Evolutionary conservation across 1,284 basidiomycete genomes (phyloP), one percentile per base, ranked within the genome.

Genomic region (Cutaneotrichosporon cutaneum): DNA sequence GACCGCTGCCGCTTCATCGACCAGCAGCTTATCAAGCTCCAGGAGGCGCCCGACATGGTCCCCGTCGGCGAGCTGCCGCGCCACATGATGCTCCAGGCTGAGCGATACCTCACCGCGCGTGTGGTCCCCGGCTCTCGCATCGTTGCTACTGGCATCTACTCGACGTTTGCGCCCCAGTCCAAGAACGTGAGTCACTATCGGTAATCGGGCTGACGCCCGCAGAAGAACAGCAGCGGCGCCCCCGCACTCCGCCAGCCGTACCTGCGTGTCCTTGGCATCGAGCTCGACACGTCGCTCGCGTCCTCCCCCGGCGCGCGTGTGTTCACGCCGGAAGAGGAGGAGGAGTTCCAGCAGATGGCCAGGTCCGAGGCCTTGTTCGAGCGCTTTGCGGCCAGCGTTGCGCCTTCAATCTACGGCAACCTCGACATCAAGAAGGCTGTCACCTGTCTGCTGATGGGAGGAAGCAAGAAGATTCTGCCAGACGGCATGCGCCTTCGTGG

Each of bases 41-140:
- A 99, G 79, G 96, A 99, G 81, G 94, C 95, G 8, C 96, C 96
- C 0, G 96, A 99, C 77, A 97, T 98, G 93, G 96, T 99, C 0
- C 96, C 96, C 2, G 94, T 99, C 24, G 96, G 96, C 83, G 96
- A 99, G 75, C 83, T 99, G 52, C 96, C 96, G 5, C 83, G 94
- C 47, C 96, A 99, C 78, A 94, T 99, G 84, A 85, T 97, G 59
- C 83, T 99, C 27, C 94, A 91, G 39, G 88, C 88, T 13, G 96
- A 99, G 78, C 83, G 93, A 30, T 89, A 92, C 74, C 82, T 96
- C 55, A 92, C 93, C 0, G 92, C 90, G 1, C 88, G 88, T 71
- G 93, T 96, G 14, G 91, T 98, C 2, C 96, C 96, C 2, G 96
- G 96, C 8, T 93, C 94, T 24, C 83, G 94, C 60, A 88, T 99